Evolutionary conservation across 2,329 filamentous ascomycete genomes (phyloP), one percentile per base, ranked within the genome.

Genomic region (Ambrosiella xylebori): DNA sequence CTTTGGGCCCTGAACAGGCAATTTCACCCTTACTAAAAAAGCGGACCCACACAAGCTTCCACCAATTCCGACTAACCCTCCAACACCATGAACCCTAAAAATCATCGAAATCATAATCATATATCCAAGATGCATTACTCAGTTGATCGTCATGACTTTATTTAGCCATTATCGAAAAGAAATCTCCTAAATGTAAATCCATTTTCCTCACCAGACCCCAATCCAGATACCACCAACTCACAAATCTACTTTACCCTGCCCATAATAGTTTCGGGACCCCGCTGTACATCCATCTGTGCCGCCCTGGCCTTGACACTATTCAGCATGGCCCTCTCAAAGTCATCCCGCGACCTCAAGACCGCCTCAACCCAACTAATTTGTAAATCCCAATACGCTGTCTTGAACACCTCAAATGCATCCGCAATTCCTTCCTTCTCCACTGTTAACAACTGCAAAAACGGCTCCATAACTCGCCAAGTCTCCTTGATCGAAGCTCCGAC

Each of bases 361-460:
- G 87, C 85, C 74, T 98, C 94, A 7, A 98, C 89, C 93, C 93
- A 98, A 51, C 83, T 85, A 60, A 97, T 83, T 69, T 94, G 88
- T 67, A 97, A 74, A 71, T 98, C 93, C 87, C 91, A 95, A 70
- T 95, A 96, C 51, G 80, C 77, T 44, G 71, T 74, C 76, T 96
- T 97, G 73, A 98, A 91, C 4, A 75, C 73, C 64, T 85, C 85
- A 66, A 95, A 97, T 1, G 87, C 82, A 56, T 86, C 81, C 13
- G 88, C 81, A 0, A 96, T 76, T 27, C 74, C 76, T 37, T 82
- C 78, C 55, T 83, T 84, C 66, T 93, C 88, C 37, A 84, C 81
- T 2, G 82, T 81, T n/a, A 98, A 75, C 60, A 98, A 72, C 52
- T 81, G 77, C 17, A 94, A 76, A 66, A 98, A 89, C 65, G 80